Evolutionary conservation across 768 basidiomycete species (phyloP).

Genomic region (Suillus spraguei): DNA sequence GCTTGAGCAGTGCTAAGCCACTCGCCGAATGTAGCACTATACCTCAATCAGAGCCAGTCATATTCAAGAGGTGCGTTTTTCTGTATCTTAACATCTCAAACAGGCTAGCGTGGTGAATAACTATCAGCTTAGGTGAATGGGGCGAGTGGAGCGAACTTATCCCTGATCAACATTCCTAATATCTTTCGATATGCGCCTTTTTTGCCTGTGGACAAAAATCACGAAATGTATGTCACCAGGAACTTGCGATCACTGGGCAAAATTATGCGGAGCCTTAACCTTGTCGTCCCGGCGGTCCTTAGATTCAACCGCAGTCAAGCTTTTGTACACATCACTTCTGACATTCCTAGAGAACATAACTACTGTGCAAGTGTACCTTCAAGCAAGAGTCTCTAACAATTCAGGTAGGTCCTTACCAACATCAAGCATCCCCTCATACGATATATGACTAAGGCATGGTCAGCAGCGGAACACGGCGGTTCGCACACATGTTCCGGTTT

Average conservation of each 20-base stretch:
- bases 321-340: background rate
- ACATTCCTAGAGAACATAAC: background rate
- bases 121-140: background rate
- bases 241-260: background rate
- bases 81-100: background rate
- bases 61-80: background rate
- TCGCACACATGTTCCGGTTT: background rate
- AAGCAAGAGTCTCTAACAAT: too few relatives aligned
- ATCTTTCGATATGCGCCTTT: background rate
- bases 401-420: background rate
- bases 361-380: background rate
- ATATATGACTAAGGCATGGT: background rate
- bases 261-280: conserved; percentile 3
- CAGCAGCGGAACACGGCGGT: background rate
- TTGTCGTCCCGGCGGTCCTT: background rate
- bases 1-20: background rate
- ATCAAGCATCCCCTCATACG: background rate
- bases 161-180: background rate
- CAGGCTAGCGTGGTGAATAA: background rate
- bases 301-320: conserved; percentile 2
- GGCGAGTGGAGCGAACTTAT: background rate
- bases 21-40: background rate
- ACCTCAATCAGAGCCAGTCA: background rate
- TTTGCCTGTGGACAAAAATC: conserved; percentile 9
- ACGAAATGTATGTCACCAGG: background rate